Conservation (phyloP, 2,329 filamentous ascomycete species). For the Exophiala sideris region DNA sequence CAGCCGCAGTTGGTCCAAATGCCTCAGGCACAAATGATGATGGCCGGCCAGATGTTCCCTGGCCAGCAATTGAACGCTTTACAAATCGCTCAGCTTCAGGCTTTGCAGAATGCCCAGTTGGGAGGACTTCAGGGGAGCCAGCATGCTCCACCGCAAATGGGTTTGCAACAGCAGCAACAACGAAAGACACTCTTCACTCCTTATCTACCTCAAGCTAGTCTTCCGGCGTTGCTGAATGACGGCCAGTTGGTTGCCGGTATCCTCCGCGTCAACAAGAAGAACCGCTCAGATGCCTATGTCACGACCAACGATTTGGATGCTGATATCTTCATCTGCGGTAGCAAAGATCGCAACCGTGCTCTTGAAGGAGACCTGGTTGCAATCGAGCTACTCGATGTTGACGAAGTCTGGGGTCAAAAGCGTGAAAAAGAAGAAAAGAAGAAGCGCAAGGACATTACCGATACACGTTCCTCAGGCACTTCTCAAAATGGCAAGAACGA, state of each 20-base stretch:
- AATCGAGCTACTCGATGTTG: slow-evolving; percentile 92
- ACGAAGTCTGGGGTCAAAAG: slow-evolving; percentile 98
- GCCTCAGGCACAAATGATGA: slow-evolving; percentile 75
- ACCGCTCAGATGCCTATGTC: slow-evolving; percentile 96
- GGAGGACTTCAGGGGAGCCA: slow-evolving; percentile 67
- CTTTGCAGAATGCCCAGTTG: slow-evolving; percentile 80
- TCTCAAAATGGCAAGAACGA: slow-evolving; percentile 50
- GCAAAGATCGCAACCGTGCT: slow-evolving; percentile 96
- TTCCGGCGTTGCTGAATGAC: slow-evolving; percentile 84
- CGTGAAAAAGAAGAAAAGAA: slow-evolving; percentile 99
- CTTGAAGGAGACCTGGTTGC: slow-evolving; percentile 94
- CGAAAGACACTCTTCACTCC: slow-evolving; percentile 98
- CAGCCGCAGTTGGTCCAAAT: slow-evolving; percentile 87
- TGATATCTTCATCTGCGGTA: slow-evolving; percentile 99
- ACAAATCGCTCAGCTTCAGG: slow-evolving; percentile 85
- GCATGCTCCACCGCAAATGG: slow-evolving; percentile 64
- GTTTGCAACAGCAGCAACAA: slow-evolving; percentile 71
- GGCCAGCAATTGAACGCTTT: slow-evolving; percentile 84
- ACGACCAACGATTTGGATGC: slow-evolving; percentile 92
- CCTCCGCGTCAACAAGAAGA: slow-evolving; percentile 98
- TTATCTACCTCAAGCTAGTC: slow-evolving; percentile 88
- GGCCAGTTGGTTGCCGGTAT: slow-evolving; percentile 95
- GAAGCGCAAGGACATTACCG: slow-evolving; percentile 98
- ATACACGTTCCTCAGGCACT: slow-evolving; percentile 74
- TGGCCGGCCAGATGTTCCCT: slow-evolving; percentile 74